Base-by-base conservation (phyloP, 768 basidiomycete genomes). In the Suillus subluteus region DNA sequence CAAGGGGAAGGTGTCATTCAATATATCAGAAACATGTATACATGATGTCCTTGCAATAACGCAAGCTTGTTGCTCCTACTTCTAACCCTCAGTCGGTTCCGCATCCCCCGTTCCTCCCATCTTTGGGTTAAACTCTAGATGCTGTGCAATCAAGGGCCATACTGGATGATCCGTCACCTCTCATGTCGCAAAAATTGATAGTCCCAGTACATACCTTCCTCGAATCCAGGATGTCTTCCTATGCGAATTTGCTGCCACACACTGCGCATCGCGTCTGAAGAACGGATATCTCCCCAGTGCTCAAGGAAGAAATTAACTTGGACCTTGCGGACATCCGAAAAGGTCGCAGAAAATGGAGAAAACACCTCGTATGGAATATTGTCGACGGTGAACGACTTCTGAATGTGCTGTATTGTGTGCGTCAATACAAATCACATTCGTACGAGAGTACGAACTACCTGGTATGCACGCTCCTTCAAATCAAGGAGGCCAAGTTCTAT, bases 321-420 rank as follows among this genome's bases (percentile, higher is more conserved):
- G 38, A 91, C 91, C 84, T 91, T 92, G 62, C 94, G 83, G 35
- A 96, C 88, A 54, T 92, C 90, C 62, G 91, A 89, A 70, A 93
- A 95, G 0, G 88, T 87, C 6, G 91, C 90, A 6, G 92, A 89
- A 79, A 96, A 95, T 0, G 89, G 87, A 13, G 91, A 92, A 73
- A 96, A 96, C 44, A 91, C 88, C 74, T 96, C 94, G 70, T 91
- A 89, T 2, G 91, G 90, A 62, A 95, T 90, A 75, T 95, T 96
- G 16, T 91, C 86, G 15, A 91, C 86, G 0, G 88, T 89, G 55
- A 96, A 83, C 0, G 88, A 88, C 67, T 87, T 89, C 68, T 88
- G 80, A 55, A 96, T 95, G 74, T 95, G 90, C 86, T 93, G 62
- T 41, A 44, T 52, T 63, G 40, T 13, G 6, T 26, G n/a, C 5